These are phyloP conservation scores for Dictyostelium capitatum DNA, from an alignment of 78 protist genomes.

Conservation along the genomic window DNA sequence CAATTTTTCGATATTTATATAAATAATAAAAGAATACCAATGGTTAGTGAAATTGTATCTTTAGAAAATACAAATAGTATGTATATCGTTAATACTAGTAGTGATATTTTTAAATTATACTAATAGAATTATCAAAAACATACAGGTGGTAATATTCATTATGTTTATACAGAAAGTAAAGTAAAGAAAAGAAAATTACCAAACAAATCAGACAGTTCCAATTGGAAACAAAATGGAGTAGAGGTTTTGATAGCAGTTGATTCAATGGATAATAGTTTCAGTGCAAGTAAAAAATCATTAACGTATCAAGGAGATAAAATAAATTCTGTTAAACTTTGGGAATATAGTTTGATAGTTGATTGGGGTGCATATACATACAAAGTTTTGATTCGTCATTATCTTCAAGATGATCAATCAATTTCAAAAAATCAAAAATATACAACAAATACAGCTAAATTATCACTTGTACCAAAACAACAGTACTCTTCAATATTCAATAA, in stretches of 20 bases:
- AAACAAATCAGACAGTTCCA: neutral
- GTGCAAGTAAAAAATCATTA: neutral
- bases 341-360: neutral
- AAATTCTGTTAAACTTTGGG: neutral
- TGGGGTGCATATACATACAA: neutral
- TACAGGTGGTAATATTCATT: neutral
- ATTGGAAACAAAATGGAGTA: slow-evolving; percentile 4
- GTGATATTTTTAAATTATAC: too few relatives aligned
- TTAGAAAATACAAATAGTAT: neutral
- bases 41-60: neutral
- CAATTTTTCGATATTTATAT: neutral
- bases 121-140: too few relatives aligned
- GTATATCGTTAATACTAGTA: neutral
- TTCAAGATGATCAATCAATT: neutral
- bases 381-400: neutral
- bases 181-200: slow-evolving; percentile 7
- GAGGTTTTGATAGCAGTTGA: neutral
- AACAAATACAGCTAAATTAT: neutral
- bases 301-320: neutral
- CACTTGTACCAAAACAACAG: neutral
- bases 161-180: neutral
- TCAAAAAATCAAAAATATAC: neutral
- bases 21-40: neutral
- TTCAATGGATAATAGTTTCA: neutral
- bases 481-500: neutral